Evolutionary conservation across 78 protist genomes (phyloP).

Genomic region (Monocercomonoides exilis): DNA sequence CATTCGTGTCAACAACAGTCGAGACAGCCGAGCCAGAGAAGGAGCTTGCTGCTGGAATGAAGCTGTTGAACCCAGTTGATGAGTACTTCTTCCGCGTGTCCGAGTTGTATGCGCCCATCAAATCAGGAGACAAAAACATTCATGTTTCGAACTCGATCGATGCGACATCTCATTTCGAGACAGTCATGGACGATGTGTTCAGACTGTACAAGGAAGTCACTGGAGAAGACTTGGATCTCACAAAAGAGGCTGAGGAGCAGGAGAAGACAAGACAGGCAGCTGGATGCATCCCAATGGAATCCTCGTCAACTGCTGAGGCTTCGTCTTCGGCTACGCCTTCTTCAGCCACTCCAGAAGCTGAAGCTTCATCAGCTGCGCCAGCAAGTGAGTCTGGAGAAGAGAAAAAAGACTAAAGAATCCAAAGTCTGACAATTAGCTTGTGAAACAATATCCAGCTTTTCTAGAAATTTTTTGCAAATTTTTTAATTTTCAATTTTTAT

Average conservation of each 20-base stretch:
- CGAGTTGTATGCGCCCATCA: conserved; percentile 14
- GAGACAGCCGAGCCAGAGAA: conserved; percentile 77
- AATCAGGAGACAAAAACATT: background rate
- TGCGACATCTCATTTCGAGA: conserved; percentile 79
- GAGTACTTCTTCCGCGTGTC: conserved; percentile 32
- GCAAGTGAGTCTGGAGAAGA: too few relatives aligned
- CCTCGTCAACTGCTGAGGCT: too few relatives aligned
- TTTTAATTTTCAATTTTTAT: too few relatives aligned
- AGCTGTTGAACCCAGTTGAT: conserved; percentile 65
- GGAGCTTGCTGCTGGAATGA: conserved; percentile 79
- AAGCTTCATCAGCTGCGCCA: too few relatives aligned
- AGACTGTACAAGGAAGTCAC: conserved; percentile 52
- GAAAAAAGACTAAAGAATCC: too few relatives aligned
- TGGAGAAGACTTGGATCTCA: conserved; percentile 31
- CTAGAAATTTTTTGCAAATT: too few relatives aligned
- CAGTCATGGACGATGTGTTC: conserved; percentile 63
- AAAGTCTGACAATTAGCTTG: too few relatives aligned
- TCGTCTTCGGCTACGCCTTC: too few relatives aligned
- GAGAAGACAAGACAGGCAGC: background rate
- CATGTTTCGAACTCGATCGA: conserved; percentile 63
- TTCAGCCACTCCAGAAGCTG: too few relatives aligned
- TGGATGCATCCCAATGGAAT: too few relatives aligned
- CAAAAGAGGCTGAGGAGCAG: background rate
- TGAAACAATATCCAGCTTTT: too few relatives aligned
- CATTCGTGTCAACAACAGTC: conserved; percentile 55